Conservation (phyloP, 2,329 filamentous ascomycete species). For the Ophiocordyceps polyrhachis-furcata region DNA sequence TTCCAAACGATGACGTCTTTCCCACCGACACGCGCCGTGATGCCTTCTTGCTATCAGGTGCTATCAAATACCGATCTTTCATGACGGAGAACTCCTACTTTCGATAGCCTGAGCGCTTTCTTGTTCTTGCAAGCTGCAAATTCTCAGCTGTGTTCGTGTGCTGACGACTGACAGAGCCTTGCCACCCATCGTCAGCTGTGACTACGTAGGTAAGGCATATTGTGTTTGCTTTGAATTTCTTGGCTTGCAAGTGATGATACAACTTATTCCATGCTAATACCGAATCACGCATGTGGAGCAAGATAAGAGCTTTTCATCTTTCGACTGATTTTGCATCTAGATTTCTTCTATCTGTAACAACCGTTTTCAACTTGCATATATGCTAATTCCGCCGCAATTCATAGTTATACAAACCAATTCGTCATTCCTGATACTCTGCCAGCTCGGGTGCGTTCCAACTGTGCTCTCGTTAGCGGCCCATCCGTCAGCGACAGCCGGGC, state of each 20-base stretch:
- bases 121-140: background rate
- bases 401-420: background rate
- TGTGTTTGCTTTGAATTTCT: constrained; percentile 6
- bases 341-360: constrained; percentile 7
- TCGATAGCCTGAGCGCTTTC: constrained; percentile 12
- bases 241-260: constrained; percentile 39
- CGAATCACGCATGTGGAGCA: constrained; percentile 47
- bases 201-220: constrained; percentile 9
- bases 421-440: constrained; percentile 28
- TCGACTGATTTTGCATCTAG: constrained; percentile 42
- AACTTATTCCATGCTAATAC: constrained; percentile 62
- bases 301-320: constrained; percentile 70
- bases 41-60: constrained; percentile 20
- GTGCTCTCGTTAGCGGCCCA: constrained; percentile 5
- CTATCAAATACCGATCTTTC: constrained; percentile 26
- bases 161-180: background rate
- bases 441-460: constrained; percentile 27
- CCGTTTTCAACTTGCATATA: constrained; percentile 1
- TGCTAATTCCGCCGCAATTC: constrained; percentile 3
- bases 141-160: background rate
- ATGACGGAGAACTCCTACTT: constrained; percentile 16
- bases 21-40: constrained; percentile 12
- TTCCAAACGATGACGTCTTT: background rate
- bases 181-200: background rate
- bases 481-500: background rate